Evolutionary conservation across 2,329 filamentous ascomycete species (phyloP).

Genomic region (Hansfordia pulvinata): DNA sequence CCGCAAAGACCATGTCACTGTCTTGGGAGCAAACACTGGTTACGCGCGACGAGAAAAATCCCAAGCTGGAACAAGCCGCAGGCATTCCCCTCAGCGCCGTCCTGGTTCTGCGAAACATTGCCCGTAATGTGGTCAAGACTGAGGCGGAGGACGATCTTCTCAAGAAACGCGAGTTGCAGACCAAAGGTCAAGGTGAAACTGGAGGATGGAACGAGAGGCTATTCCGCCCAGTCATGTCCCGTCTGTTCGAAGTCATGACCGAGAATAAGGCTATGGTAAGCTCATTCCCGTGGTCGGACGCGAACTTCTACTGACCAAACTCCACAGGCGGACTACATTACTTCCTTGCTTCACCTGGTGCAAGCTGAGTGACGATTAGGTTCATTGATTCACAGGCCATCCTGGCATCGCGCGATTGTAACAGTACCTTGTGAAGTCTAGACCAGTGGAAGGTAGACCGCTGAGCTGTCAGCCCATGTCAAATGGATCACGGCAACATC

Average conservation of each 20-base stretch:
- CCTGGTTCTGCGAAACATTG: slow-evolving; percentile 67
- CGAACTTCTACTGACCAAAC: no score
- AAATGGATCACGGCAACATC: no score
- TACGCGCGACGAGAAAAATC: slow-evolving; percentile 42
- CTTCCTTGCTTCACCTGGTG: slow-evolving; percentile 4
- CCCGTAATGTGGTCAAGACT: slow-evolving; percentile 50
- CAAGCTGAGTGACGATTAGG: slow-evolving; percentile 4
- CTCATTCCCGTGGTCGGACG: no score
- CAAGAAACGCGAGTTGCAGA: slow-evolving; percentile 28
- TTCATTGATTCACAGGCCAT: no score
- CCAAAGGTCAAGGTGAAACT: no score
- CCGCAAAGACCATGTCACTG: slow-evolving; percentile 40
- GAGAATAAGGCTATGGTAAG: slow-evolving; percentile 51
- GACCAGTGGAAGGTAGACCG: no score
- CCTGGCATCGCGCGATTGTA: no score
- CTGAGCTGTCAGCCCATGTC: no score
- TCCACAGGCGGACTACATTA: slow-evolving; percentile 9
- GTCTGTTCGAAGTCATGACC: slow-evolving; percentile 55
- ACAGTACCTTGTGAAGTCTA: no score
- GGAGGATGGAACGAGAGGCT: slow-evolving; percentile 53
- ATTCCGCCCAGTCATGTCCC: slow-evolving; percentile 51
- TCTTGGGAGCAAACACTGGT: slow-evolving; percentile 42
- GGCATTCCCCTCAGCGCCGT: slow-evolving; percentile 70
- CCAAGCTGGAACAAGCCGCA: slow-evolving; percentile 49
- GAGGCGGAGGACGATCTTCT: slow-evolving; percentile 40